These are phyloP conservation scores for Trichomonas vaginalis DNA, from an alignment of 208 protist genomes.

Conservation along the genomic window DNA sequence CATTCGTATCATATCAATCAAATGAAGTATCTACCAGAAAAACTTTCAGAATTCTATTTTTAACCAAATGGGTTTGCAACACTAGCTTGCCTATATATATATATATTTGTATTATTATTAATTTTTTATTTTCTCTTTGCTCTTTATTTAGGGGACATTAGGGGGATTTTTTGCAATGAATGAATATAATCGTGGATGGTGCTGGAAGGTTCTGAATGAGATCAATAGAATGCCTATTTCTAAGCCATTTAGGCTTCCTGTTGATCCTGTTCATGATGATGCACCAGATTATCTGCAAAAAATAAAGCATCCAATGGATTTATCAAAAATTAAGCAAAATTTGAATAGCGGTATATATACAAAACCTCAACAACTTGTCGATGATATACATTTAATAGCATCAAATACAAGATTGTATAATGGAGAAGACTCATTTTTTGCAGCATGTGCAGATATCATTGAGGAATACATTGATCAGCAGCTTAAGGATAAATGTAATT, in stretches of 20 bases:
- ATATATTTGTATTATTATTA: no score
- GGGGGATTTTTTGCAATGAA: no score
- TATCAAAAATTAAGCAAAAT: not conserved
- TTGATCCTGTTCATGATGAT: not conserved
- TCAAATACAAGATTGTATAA: not conserved
- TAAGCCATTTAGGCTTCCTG: not conserved
- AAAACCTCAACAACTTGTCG: not conserved
- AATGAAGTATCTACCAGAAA: no score
- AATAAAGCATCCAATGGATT: constrained; percentile 17
- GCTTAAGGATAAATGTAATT: not conserved
- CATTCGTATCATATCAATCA: no score
- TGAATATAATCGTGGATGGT: not conserved
- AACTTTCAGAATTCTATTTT: no score
- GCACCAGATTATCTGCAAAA: not conserved
- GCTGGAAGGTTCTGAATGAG: not conserved
- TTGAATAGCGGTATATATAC: not conserved
- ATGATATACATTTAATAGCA: not conserved
- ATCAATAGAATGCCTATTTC: not conserved
- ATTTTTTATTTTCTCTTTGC: no score
- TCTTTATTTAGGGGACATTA: no score
- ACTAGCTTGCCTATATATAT: no score
- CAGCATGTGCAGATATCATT: not conserved
- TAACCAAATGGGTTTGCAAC: no score
- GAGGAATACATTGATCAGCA: not conserved
- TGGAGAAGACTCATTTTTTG: not conserved